Evolutionary conservation across 192 early-diverging fungal genomes (phyloP).

Genomic region (Spizellomyces punctatus): DNA sequence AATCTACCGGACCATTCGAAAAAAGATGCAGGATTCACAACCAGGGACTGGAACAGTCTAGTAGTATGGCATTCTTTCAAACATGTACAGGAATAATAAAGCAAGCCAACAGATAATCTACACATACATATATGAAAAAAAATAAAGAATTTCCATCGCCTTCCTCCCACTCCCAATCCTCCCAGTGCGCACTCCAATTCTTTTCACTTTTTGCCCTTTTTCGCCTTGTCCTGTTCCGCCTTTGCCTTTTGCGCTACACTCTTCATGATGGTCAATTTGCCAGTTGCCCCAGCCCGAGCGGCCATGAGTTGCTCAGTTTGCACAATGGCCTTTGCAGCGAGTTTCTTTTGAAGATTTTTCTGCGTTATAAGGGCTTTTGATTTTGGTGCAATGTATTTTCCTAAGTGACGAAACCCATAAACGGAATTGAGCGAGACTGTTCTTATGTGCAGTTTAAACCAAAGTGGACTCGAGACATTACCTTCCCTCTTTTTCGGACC

Average conservation of each 20-base stretch:
- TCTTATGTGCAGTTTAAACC: neutral
- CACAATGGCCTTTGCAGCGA: constrained; percentile 41
- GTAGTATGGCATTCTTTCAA: too few species aligned
- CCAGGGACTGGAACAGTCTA: too few species aligned
- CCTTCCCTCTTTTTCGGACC: constrained; percentile 24
- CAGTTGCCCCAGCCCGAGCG: constrained; percentile 68
- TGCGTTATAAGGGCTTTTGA: constrained; percentile 22
- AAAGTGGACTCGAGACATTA: neutral
- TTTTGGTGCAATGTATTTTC: constrained; percentile 38
- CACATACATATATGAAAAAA: too few species aligned
- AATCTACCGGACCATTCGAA: too few species aligned
- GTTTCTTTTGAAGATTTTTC: constrained; percentile 43
- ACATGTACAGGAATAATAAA: too few species aligned
- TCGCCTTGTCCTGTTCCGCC: constrained; percentile 45
- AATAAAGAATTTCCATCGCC: too few species aligned
- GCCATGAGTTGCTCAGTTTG: constrained; percentile 65
- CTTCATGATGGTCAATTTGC: constrained; percentile 83
- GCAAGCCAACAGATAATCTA: too few species aligned
- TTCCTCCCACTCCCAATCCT: too few species aligned
- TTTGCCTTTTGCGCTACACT: constrained; percentile 59
- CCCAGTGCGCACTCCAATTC: too few species aligned
- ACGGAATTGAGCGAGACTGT: neutral
- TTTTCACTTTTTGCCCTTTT: constrained; percentile 44
- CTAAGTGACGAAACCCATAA: neutral
- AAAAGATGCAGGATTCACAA: too few species aligned